Conservation (phyloP, 768 basidiomycete species). For the Crucibulum laeve region DNA sequence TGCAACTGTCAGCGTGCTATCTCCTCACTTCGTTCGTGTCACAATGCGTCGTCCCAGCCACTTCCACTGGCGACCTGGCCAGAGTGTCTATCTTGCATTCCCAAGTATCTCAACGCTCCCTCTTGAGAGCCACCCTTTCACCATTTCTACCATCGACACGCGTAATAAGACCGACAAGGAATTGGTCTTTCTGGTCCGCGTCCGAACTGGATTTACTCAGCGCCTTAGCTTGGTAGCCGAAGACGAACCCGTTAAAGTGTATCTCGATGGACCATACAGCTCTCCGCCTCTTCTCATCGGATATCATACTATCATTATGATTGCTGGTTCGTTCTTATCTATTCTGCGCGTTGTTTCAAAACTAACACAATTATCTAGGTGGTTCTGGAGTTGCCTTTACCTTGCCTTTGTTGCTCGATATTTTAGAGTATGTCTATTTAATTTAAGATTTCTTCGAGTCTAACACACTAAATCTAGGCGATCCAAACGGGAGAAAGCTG, state of each 20-base stretch:
- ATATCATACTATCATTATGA: constrained; percentile 33
- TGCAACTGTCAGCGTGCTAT: constrained; percentile 37
- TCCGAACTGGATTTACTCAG: constrained; percentile 56
- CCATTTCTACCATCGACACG: constrained; percentile 44
- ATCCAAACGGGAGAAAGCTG: constrained; percentile 15
- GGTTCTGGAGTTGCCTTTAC: constrained; percentile 49
- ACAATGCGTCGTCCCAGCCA: constrained; percentile 32
- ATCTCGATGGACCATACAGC: constrained; percentile 52
- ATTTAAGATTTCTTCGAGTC: not conserved
- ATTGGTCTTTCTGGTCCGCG: constrained; percentile 55
- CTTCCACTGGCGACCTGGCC: constrained; percentile 48
- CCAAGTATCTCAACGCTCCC: constrained; percentile 39
- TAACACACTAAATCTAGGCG: constrained; percentile 15
- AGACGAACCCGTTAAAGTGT: constrained; percentile 30
- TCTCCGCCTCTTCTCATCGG: constrained; percentile 27
- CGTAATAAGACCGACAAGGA: constrained; percentile 23
- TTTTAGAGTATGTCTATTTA: constrained; percentile 28
- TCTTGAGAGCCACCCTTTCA: constrained; percentile 59
- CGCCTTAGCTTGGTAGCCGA: constrained; percentile 25
- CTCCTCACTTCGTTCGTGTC: constrained; percentile 41
- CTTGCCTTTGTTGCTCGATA: constrained; percentile 37
- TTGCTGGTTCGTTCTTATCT: constrained; percentile 27
- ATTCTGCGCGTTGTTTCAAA: not conserved
- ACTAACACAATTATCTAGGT: constrained; percentile 19
- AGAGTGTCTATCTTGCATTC: constrained; percentile 47